Evolutionary conservation across 805 yeast genomes (phyloP).

Genomic region (Saccharomycopsis fermentans): DNA sequence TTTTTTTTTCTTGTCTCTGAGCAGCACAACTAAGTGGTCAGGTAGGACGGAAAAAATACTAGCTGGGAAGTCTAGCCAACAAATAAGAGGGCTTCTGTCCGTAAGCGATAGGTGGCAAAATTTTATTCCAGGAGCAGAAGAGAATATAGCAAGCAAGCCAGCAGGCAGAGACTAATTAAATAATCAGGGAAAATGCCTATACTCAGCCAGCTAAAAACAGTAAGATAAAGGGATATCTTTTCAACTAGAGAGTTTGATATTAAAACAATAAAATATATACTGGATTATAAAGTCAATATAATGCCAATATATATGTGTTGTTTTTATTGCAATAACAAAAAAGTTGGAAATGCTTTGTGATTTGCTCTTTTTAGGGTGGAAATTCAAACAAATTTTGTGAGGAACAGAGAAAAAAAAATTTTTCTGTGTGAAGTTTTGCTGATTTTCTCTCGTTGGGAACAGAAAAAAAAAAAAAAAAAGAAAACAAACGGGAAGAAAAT

Average conservation of each 20-base stretch:
- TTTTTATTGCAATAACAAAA: not conserved
- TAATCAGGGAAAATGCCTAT: not conserved
- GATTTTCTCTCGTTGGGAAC: not conserved
- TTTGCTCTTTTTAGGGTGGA: not conserved
- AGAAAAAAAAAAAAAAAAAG: not conserved
- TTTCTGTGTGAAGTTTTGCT: not conserved
- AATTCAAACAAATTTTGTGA: not conserved
- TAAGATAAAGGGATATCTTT: not conserved
- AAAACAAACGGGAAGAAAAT: not conserved
- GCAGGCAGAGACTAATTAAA: not conserved
- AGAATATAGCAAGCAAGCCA: not conserved
- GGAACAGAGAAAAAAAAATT: not conserved
- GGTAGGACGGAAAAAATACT: conserved; percentile 6
- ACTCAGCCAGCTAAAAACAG: not conserved
- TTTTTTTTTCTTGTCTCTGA: conserved; percentile 20
- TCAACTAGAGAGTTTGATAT: not conserved
- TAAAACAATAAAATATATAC: not conserved
- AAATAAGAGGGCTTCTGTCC: not conserved
- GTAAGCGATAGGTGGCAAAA: conserved; percentile 1
- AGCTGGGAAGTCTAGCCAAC: not conserved
- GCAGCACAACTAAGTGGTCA: conserved; percentile 33
- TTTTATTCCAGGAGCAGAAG: not conserved
- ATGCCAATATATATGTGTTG: not conserved
- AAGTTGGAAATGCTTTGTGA: not conserved
- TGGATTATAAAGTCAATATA: not conserved